Conservation (phyloP, 2,329 filamentous ascomycete genomes). For the Whalleya microplaca region DNA sequence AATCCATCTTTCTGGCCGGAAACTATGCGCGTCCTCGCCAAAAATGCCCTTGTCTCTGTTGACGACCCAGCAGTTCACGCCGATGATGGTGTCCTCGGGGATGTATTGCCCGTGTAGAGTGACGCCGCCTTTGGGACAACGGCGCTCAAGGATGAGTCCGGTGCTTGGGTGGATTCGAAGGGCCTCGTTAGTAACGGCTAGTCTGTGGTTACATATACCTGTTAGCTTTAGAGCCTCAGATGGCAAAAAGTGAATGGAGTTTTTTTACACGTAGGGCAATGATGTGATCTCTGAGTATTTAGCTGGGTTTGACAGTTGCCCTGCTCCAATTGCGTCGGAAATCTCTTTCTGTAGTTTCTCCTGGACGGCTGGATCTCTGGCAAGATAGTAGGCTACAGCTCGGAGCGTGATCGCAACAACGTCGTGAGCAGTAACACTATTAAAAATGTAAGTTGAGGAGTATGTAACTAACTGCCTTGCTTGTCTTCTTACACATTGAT, state of each 20-base stretch:
- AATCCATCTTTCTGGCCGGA: constrained; percentile 17
- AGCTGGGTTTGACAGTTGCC: constrained; percentile 2
- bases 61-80: background rate
- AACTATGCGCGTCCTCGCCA: background rate
- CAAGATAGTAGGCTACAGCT: constrained; percentile 16
- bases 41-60: background rate
- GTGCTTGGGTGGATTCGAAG: background rate
- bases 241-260: background rate
- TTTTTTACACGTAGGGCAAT: constrained; percentile 14
- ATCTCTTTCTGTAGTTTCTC: constrained; percentile 14
- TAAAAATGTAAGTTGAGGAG: background rate
- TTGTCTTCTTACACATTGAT: constrained; percentile 16
- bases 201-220: background rate
- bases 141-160: background rate
- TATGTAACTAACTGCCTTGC: background rate
- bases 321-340: background rate
- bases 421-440: constrained; percentile 16
- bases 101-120: background rate
- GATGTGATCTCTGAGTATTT: constrained; percentile 9
- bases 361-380: constrained; percentile 4
- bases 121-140: background rate
- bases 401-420: constrained; percentile 17
- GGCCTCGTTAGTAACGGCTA: background rate
- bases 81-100: background rate
- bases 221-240: too few species aligned